Evolutionary conservation across 2,329 filamentous ascomycete genomes (phyloP), one percentile per base, ranked within the genome.

Genomic region (Pestalotiopsis sp.): DNA sequence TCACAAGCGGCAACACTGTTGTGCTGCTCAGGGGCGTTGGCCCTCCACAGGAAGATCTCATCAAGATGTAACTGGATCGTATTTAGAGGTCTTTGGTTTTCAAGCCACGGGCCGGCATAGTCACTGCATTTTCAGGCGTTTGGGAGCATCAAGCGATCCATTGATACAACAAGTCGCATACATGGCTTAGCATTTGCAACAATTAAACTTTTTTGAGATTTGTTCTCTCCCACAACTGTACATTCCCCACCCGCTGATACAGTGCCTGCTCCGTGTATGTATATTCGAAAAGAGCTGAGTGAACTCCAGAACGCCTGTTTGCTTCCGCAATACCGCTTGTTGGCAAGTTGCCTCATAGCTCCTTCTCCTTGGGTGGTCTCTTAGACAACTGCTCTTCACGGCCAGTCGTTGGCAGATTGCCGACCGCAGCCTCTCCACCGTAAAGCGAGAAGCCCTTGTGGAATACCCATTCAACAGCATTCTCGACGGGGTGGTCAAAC

Each of bases 401-500:
- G 24, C 89, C 89, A 3, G 81, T 88, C 7, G 78, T 70, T 1
- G 88, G 88, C 20, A 86, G 78, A 67, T 86, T 75, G 11, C 88
- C 88, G 3, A 91, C 87, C 35, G 83, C 86, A 1, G 79, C 72
- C 44, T 84, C 79, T 1, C 89, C 94, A 3, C 93, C 94, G 67
- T 94, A 86, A 1, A 87, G 78, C 76, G 90, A 87, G 76, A 98
- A 96, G 0, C 87, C 92, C 73, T 90, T 92, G 75, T 97, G 92
- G 82, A 98, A 98, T 2, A 87, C 79, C 91, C 91, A 98, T 76
- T 98, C 94, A 0, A 97, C 93, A 0, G 92, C 94, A 70, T 94
- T 87, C 81, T 98, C 96, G 6, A 99, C 94, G 0, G 96, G 95
- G 78, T 97, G 87, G 75, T 99, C 94, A 73, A 98, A 98, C 66